Conservation (phyloP, 2,329 filamentous ascomycete genomes). For the Alternaria sp. region DNA sequence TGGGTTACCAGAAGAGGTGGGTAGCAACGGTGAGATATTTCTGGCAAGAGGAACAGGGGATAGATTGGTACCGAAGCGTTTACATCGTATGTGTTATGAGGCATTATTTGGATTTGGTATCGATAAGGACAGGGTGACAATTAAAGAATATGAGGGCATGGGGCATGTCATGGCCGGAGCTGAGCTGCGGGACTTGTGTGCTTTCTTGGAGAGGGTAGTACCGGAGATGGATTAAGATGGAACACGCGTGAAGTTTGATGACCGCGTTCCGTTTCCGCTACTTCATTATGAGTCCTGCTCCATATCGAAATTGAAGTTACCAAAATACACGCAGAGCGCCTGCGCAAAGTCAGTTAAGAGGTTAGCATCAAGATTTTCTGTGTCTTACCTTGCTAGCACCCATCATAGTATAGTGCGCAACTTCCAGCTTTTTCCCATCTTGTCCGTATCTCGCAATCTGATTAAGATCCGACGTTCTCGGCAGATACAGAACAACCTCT, state of each 20-base stretch:
- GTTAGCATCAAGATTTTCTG: not conserved
- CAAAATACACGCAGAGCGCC: conserved; percentile 66
- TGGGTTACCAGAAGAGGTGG: conserved; percentile 40
- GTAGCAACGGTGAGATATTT: conserved; percentile 52
- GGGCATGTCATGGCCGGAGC: conserved; percentile 53
- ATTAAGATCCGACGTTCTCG: conserved; percentile 60
- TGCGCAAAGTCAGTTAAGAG: conserved; percentile 13
- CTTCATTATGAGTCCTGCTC: conserved; percentile 18
- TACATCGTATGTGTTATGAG: conserved; percentile 52
- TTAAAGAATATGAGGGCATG: conserved; percentile 57
- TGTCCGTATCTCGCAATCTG: conserved; percentile 45
- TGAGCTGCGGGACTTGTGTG: conserved; percentile 56
- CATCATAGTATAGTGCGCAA: conserved; percentile 83
- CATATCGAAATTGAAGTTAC: conserved; percentile 54
- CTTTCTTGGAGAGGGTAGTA: conserved; percentile 51
- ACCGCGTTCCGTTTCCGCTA: not conserved
- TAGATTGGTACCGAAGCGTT: conserved; percentile 54
- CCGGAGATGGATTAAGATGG: conserved; percentile 25
- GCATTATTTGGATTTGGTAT: conserved; percentile 50
- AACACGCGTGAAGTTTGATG: not conserved
- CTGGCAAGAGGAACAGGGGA: conserved; percentile 56
- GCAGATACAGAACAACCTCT: conserved; percentile 77
- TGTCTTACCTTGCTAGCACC: conserved; percentile 79
- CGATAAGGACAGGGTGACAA: conserved; percentile 46
- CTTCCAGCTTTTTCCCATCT: conserved; percentile 43